Evolutionary conservation across 352 stramenopile species (phyloP), one percentile per base, ranked within the genome.

Genomic region (Globisporangium paddicum): DNA sequence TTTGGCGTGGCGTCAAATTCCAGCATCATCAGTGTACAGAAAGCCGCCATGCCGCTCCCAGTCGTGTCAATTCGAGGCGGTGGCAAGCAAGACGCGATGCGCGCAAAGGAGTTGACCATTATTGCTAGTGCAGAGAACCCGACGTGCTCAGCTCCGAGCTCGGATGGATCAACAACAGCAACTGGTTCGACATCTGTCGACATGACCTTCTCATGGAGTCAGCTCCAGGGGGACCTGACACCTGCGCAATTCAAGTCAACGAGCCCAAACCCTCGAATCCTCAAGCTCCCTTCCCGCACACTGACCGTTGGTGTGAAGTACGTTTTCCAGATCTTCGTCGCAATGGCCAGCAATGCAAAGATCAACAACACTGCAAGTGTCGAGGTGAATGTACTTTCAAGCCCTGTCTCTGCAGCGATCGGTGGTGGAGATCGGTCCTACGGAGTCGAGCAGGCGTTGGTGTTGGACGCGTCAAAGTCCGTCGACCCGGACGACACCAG

Each of bases 231-330:
- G 2, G 71, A 83, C 51, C 55, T 87, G 0, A 71, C 65, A 1
- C 19, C 47, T 4, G 26, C 58, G 16, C 71, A 85, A 32, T 78
- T 77, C 54, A 75, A 74, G 51, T 86, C 78, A 3, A 79, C 69
- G 6, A 86, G 73, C 21, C 58, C 66, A 10, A 88, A 88, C n/a
- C 73, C 72, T 14, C 66, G 78, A 2, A 68, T 81, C 13, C 66
- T 88, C 3, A 75, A 71, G n/a, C 55, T 88, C 3, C 75, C 75
- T 11, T 62, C 72, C 9, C 69, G 67, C 35, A 85, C 68, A 6
- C 63, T 88, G 7, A 81, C 62, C 0, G 75, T 88, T 13, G 75
- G 75, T 0, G 73, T 84, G 25, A 70, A 62, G 46, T 88, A 88
- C 60, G 64, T 82, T 18, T 88, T 88, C 46, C 67, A 76, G n/a